Evolutionary conservation across 352 stramenopile species (phyloP).

Genomic region (Phytophthora syringae): DNA sequence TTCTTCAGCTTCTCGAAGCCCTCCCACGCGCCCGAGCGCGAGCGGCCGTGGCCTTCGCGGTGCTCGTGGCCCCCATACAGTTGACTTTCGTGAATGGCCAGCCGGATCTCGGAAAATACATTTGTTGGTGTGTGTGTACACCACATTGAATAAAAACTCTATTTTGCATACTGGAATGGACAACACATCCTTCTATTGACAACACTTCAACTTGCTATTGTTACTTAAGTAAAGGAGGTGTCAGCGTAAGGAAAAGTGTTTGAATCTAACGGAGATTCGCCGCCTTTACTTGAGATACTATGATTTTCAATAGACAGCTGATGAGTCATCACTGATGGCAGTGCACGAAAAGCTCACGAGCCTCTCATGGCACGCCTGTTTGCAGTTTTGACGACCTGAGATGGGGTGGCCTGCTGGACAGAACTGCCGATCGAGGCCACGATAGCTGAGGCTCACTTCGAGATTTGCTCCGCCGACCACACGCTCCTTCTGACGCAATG

Average conservation of each 20-base stretch:
- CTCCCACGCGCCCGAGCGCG: constrained; percentile 57
- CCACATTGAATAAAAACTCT: no score
- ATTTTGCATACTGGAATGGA: neutral
- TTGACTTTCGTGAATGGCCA: constrained; percentile 36
- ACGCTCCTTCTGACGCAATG: constrained; percentile 1
- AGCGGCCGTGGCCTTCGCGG: constrained; percentile 30
- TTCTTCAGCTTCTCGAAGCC: constrained; percentile 71
- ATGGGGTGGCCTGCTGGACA: no score
- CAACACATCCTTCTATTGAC: neutral
- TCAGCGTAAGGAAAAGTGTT: no score
- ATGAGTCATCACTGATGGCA: no score
- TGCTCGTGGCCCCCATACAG: constrained; percentile 44
- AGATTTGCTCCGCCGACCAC: neutral
- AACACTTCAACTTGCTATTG: neutral
- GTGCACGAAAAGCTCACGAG: no score
- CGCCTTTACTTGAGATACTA: no score
- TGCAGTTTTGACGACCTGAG: no score
- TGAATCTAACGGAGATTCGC: no score
- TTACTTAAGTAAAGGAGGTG: no score
- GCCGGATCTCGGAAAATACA: constrained; percentile 31
- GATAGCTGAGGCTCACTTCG: constrained; percentile 7
- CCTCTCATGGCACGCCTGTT: no score
- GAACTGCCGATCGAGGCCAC: neutral
- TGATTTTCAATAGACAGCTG: no score
- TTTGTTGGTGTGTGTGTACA: neutral